A percentile compares a stretch with the other conserved stretches of the same genome.
phyloP scores from a whole-genome alignment of 352 stramenopile genomes.

The Phytophthora capsici region DNA sequence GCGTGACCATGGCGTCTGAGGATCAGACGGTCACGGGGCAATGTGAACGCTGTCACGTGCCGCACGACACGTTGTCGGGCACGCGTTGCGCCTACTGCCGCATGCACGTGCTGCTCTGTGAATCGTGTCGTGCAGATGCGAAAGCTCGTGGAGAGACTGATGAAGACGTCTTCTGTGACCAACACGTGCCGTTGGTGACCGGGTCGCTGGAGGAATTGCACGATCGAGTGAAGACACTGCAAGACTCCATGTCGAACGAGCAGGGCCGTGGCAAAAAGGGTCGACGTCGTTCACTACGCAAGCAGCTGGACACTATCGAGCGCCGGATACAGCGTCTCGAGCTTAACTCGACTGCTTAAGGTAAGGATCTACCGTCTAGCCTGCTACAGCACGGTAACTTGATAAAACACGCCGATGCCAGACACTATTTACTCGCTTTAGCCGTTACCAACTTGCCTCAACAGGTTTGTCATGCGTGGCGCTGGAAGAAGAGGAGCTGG shows the following conservation, averaged over 20 bases:
- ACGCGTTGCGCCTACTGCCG: slow-evolving; percentile 79
- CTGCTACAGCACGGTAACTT: slow-evolving; percentile 14
- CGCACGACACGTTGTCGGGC: slow-evolving; percentile 72
- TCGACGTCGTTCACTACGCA: slow-evolving; percentile 76
- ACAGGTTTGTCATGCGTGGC: slow-evolving; percentile 27
- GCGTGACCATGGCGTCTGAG: slow-evolving; percentile 67
- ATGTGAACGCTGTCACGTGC: slow-evolving; percentile 63
- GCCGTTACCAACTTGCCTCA: slow-evolving; percentile 10
- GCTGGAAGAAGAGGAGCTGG: slow-evolving; percentile 27
- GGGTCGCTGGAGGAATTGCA: slow-evolving; percentile 50
- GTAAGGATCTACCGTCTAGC: neutral
- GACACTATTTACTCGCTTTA: slow-evolving; percentile 12
- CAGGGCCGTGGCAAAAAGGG: slow-evolving; percentile 65
- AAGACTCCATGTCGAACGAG: slow-evolving; percentile 36
- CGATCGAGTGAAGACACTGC: slow-evolving; percentile 38
- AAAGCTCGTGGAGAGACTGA: slow-evolving; percentile 27
- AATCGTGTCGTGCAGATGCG: slow-evolving; percentile 37
- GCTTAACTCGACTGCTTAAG: slow-evolving; percentile 16
- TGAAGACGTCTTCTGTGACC: slow-evolving; percentile 59
- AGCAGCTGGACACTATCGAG: slow-evolving; percentile 79
- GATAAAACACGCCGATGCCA: slow-evolving; percentile 26
- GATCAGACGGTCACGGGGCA: slow-evolving; percentile 64
- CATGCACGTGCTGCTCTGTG: slow-evolving; percentile 80
- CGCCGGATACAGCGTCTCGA: slow-evolving; percentile 55
- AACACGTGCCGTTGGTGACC: slow-evolving; percentile 61